Evolutionary conservation across 257 asterid species (phyloP).

Genomic region (Solanum stenotomum): DNA sequence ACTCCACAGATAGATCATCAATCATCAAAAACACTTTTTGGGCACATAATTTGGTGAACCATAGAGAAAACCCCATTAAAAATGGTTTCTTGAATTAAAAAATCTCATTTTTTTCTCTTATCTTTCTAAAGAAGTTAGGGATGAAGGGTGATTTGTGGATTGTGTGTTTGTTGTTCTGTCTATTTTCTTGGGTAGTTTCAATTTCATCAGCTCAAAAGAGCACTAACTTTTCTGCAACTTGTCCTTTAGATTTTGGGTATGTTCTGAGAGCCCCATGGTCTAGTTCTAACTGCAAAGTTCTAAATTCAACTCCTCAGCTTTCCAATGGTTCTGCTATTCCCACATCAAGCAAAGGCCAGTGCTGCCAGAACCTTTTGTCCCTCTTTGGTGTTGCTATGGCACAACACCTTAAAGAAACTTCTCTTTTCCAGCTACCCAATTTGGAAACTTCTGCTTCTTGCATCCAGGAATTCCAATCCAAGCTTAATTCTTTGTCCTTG

Average conservation of each 20-base stretch:
- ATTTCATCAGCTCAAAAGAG: slow-evolving; percentile 8
- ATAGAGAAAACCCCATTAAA: neutral
- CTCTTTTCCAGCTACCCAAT: slow-evolving; percentile 46
- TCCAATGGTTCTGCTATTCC: slow-evolving; percentile 10
- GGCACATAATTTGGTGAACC: neutral
- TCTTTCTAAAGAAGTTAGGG: neutral
- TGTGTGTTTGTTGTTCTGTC: neutral
- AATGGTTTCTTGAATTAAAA: neutral
- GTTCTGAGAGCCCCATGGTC: slow-evolving; percentile 61
- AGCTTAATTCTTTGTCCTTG: slow-evolving; percentile 38
- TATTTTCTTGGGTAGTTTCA: neutral
- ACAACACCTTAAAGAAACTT: slow-evolving; percentile 41
- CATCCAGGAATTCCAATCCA: slow-evolving; percentile 50
- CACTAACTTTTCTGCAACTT: slow-evolving; percentile 14
- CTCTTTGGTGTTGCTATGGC: slow-evolving; percentile 60
- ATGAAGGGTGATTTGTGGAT: neutral
- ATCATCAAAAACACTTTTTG: neutral
- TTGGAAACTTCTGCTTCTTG: slow-evolving; percentile 70
- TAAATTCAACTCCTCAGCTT: slow-evolving; percentile 7
- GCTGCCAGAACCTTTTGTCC: slow-evolving; percentile 73
- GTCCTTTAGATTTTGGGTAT: slow-evolving; percentile 65
- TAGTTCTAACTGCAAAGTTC: slow-evolving; percentile 36
- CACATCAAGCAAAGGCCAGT: slow-evolving; percentile 11
- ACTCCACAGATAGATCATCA: neutral
- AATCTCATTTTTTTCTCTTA: neutral